A percentile compares a stretch with the other conserved stretches of the same genome.
phyloP scores from a whole-genome alignment of 257 asterid genomes.

The Nicotiana benthamiana region DNA sequence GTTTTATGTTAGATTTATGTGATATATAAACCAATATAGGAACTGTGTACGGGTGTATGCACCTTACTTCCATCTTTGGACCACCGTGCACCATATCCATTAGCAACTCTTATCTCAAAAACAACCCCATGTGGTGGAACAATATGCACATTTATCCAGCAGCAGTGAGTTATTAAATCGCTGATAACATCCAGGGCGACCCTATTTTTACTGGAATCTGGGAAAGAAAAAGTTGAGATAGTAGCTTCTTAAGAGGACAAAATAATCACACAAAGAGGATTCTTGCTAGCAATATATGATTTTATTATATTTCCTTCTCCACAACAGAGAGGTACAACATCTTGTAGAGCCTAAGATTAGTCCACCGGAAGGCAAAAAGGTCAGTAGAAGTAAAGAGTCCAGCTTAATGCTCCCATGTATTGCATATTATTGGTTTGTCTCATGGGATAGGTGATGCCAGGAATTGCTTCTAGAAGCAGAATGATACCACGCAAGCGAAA shows the following conservation, averaged over 20 bases:
- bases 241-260: background rate
- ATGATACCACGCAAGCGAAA: background rate
- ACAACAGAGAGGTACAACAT: background rate
- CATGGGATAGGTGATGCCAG: background rate
- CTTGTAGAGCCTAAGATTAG: background rate
- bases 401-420: background rate
- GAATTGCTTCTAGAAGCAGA: background rate
- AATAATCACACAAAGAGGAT: background rate
- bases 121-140: slow-evolving; percentile 64
- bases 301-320: background rate
- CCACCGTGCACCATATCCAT: slow-evolving; percentile 87
- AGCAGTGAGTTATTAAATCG: slow-evolving; percentile 34
- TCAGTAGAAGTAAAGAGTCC: background rate
- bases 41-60: background rate
- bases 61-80: slow-evolving; percentile 77
- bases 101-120: slow-evolving; percentile 55
- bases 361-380: background rate
- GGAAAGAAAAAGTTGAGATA: slow-evolving; percentile 7
- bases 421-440: background rate
- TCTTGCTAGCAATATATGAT: background rate
- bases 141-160: slow-evolving; percentile 68
- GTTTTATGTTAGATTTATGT: background rate
- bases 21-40: background rate
- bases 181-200: slow-evolving; percentile 40
- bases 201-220: slow-evolving; percentile 58